Base-by-base conservation (phyloP, 1,139 yeast species). In the Yamadazyma sp. region DNA sequence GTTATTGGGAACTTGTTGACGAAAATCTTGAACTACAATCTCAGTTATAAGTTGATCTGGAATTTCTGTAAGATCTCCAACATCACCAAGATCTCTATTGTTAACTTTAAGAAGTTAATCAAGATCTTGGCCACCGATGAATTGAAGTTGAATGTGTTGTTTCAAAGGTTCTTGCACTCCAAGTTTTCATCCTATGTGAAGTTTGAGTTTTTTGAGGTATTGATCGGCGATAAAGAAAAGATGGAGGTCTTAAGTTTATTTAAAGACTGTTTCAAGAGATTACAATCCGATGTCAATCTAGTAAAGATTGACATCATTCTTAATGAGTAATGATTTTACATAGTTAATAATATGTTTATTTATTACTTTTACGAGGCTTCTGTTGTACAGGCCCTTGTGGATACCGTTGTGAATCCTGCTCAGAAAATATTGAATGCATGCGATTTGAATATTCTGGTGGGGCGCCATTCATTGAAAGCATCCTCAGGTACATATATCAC, bases 141-240 rank as follows among this genome's bases (percentile, higher is more conserved):
- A 12, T 61, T 57, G 4, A 40, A 50, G 7, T 54, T 70, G 43
- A 55, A 59, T 31, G 43, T 66, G 17, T 46, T 70, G 26, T 46
- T 64, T 31, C 54, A 51, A 32, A 62, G 67, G 43, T 51, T 69
- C 12, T 41, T 62, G 18, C 42, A 46, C 18, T 39, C 39, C 6
- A 36, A 47, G 9, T 35, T 52, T 17, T 28, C 62, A 3, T 49
- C 47, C 25, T 46, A 59, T 22, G 29, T 65, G 14, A 61, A 59
- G 41, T 62, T 61, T 44, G 61, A 61, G 31, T 58, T 61, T 37
- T 41, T 64, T 46, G 69, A 66, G 45, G 52, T 59, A 17, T 38
- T 46, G 16, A 33, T 62, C 4, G 45, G 48, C 12, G 22, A 24
- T 2, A 39, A 34, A 6, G 61, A 60, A 10, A 50, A 52, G 34